phyloP scores from a whole-genome alignment of 2,329 filamentous ascomycete genomes.

The Beauveria brongniartii region DNA sequence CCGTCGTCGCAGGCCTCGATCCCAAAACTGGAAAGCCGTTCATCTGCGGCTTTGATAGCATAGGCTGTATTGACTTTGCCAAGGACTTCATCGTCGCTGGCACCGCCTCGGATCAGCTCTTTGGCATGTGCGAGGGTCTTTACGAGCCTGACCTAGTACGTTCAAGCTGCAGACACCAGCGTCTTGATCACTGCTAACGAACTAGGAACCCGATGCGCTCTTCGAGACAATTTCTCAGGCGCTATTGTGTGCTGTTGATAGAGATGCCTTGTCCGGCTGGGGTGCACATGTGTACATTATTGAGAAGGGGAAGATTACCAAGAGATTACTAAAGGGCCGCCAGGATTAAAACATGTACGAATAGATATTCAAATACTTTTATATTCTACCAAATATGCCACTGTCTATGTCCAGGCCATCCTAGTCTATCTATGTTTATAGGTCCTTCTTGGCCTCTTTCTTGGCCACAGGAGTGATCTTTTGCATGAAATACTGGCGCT shows the following conservation, averaged over 20 bases:
- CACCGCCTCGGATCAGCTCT: conserved; percentile 93
- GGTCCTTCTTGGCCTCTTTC: conserved; percentile 46
- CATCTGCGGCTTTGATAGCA: conserved; percentile 98
- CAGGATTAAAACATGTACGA: conserved; percentile 59
- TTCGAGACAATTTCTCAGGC: conserved; percentile 98
- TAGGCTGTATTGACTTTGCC: conserved; percentile 98
- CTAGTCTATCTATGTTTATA: conserved; percentile 26
- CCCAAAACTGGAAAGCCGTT: conserved; percentile 91
- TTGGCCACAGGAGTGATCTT: conserved; percentile 31
- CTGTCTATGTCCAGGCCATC: conserved; percentile 8
- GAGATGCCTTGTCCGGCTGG: conserved; percentile 95
- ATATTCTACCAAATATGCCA: conserved; percentile 14
- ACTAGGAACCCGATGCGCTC: conserved; percentile 77
- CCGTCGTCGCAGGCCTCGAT: conserved; percentile 91
- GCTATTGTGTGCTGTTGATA: conserved; percentile 88
- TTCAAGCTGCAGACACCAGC: conserved; percentile 17
- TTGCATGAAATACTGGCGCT: conserved; percentile 58
- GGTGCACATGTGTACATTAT: conserved; percentile 99
- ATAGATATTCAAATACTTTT: conserved; percentile 13
- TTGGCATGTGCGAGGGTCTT: conserved; percentile 95
- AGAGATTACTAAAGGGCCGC: conserved; percentile 94
- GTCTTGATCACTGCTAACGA: conserved; percentile 10
- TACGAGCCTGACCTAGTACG: conserved; percentile 96
- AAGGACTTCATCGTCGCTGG: conserved; percentile 99
- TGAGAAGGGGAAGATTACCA: conserved; percentile 99